A percentile compares a stretch with the other conserved stretches of the same genome.
Conservation (phyloP, 345 rosid species). For the Angophora floribunda region DNA sequence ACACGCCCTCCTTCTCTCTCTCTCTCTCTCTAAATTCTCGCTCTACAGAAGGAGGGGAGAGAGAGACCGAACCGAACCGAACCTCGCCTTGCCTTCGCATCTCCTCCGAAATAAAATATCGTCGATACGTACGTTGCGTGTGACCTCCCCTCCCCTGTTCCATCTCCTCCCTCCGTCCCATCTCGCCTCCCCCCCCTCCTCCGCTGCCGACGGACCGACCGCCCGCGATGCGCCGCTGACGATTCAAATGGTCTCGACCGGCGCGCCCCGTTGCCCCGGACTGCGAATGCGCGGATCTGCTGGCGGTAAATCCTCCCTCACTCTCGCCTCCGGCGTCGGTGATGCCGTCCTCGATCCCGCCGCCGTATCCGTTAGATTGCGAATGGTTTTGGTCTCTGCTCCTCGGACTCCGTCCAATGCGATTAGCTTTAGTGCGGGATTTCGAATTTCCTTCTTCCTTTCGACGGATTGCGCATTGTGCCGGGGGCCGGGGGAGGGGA, state of each 20-base stretch:
- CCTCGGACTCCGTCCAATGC: not conserved
- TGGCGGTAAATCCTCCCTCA: not conserved
- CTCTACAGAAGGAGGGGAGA: not conserved
- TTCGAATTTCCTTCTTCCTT: not conserved
- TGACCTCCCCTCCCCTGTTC: not conserved
- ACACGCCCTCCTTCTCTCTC: not conserved
- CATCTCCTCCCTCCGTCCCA: not conserved
- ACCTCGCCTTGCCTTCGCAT: not conserved
- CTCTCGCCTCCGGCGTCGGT: not conserved
- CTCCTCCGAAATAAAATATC: not conserved
- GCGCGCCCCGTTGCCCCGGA: not conserved
- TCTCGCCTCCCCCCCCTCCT: not conserved
- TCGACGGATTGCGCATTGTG: not conserved
- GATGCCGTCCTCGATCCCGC: not conserved
- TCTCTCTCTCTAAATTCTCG: not conserved
- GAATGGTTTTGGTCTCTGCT: not conserved
- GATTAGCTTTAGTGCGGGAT: not conserved
- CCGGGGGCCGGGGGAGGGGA: not conserved
- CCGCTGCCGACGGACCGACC: not conserved
- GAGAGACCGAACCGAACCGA: not conserved
- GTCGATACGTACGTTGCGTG: not conserved
- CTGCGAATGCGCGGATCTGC: conserved; percentile 3
- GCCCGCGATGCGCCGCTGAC: not conserved
- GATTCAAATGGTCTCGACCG: not conserved
- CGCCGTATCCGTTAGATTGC: not conserved